These are phyloP conservation scores for Colletotrichum sp. DNA, from an alignment of 2,329 filamentous ascomycete genomes.

Conservation along the genomic window DNA sequence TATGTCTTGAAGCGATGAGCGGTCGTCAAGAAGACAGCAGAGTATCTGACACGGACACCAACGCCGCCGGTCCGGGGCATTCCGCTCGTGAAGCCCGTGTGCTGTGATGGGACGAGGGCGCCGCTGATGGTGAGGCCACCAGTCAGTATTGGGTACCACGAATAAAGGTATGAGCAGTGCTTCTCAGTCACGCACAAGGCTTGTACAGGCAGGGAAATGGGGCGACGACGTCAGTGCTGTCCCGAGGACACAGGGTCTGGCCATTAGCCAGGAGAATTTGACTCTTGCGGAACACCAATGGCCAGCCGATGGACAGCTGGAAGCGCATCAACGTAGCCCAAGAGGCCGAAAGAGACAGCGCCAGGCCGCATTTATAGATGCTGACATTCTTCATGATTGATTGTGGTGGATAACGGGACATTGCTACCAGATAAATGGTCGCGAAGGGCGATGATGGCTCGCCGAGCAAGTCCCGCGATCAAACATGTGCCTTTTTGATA, in stretches of 20 bases:
- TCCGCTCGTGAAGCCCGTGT: background rate
- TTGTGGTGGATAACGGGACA: background rate
- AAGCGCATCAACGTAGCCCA: background rate
- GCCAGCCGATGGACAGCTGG: background rate
- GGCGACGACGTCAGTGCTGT: background rate
- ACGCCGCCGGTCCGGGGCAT: background rate
- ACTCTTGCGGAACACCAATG: background rate
- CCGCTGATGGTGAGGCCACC: background rate
- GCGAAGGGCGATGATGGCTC: background rate
- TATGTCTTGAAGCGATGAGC: background rate
- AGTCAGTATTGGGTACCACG: background rate
- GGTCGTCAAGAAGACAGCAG: background rate
- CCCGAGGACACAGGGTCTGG: background rate
- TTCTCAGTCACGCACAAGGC: background rate
- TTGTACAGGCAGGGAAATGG: background rate
- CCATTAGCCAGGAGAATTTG: background rate
- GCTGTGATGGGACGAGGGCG: background rate
- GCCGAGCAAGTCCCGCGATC: background rate
- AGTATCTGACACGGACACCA: background rate
- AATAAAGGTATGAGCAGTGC: background rate
- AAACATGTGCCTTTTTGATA: background rate
- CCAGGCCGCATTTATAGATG: background rate
- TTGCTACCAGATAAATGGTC: background rate
- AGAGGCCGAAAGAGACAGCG: background rate
- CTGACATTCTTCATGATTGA: background rate